Conservation (phyloP, 345 rosid genomes). For the Orychophragmus violaceus region DNA sequence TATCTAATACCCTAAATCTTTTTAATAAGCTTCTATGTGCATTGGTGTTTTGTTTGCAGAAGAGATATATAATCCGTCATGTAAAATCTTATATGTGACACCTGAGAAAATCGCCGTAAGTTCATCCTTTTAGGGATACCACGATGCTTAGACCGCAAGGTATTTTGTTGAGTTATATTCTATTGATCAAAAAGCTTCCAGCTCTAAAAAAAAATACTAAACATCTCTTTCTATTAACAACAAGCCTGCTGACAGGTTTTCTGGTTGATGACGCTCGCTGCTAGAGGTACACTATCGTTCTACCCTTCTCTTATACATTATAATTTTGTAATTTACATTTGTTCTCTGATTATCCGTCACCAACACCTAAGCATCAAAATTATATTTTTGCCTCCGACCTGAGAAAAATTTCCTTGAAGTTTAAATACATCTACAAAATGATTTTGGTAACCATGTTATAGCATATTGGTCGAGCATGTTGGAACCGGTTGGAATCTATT, state of each 20-base stretch:
- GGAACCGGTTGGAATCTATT: background rate
- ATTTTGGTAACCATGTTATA: background rate
- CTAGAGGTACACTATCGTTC: constrained; percentile 52
- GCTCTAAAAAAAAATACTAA: background rate
- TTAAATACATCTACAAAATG: background rate
- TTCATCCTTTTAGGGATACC: constrained; percentile 46
- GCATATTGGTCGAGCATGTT: background rate
- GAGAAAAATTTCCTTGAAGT: background rate
- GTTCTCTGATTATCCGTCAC: background rate
- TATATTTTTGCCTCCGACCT: background rate
- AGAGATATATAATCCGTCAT: constrained; percentile 71
- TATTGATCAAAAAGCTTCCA: background rate
- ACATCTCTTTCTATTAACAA: constrained; percentile 9
- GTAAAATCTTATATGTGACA: constrained; percentile 88
- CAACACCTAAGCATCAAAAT: background rate
- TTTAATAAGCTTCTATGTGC: background rate
- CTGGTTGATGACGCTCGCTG: constrained; percentile 92
- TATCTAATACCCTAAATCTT: background rate
- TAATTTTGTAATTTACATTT: background rate
- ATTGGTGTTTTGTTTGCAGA: constrained; percentile 31
- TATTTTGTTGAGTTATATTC: constrained; percentile 6
- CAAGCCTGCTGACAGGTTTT: constrained; percentile 77
- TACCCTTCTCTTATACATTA: background rate
- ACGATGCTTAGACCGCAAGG: constrained; percentile 64
- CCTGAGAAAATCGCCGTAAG: constrained; percentile 88